phyloP scores from a whole-genome alignment of 306 rosid genomes.

The Geum urbanum region DNA sequence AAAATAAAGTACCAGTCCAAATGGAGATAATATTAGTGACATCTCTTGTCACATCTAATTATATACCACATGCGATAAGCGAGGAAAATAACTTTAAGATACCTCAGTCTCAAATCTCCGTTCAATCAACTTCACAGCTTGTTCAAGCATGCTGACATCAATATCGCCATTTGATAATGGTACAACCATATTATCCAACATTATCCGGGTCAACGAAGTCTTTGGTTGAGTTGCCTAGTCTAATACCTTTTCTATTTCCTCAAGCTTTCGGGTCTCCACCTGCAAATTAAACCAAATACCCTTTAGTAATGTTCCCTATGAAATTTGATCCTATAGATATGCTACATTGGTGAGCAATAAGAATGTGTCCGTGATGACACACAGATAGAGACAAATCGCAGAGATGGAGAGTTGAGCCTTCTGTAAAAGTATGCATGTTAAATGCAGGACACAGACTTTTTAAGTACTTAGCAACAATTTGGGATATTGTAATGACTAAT shows the following conservation, averaged over 20 bases:
- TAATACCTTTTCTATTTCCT: slow-evolving; percentile 69
- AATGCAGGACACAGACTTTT: slow-evolving; percentile 7
- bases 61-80: neutral
- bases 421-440: neutral
- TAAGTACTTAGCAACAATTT: neutral
- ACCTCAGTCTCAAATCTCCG: slow-evolving; percentile 90
- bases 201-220: slow-evolving; percentile 74
- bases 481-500: neutral
- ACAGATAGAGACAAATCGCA: neutral
- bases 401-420: neutral
- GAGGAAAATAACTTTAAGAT: slow-evolving; percentile 15
- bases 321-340: slow-evolving; percentile 1
- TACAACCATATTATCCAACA: slow-evolving; percentile 97
- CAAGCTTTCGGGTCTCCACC: slow-evolving; percentile 93
- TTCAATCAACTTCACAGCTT: slow-evolving; percentile 66
- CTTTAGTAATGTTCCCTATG: slow-evolving; percentile 17
- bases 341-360: slow-evolving; percentile 7
- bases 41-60: neutral
- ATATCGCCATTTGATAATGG: slow-evolving; percentile 72
- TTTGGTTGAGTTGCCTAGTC: slow-evolving; percentile 62
- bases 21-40: neutral
- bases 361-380: neutral
- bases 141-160: slow-evolving; percentile 74
- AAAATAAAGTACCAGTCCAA: neutral
- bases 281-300: slow-evolving; percentile 25